Base-by-base conservation (phyloP, 1,284 basidiomycete genomes). In the Ustanciosporium gigantosporum region DNA sequence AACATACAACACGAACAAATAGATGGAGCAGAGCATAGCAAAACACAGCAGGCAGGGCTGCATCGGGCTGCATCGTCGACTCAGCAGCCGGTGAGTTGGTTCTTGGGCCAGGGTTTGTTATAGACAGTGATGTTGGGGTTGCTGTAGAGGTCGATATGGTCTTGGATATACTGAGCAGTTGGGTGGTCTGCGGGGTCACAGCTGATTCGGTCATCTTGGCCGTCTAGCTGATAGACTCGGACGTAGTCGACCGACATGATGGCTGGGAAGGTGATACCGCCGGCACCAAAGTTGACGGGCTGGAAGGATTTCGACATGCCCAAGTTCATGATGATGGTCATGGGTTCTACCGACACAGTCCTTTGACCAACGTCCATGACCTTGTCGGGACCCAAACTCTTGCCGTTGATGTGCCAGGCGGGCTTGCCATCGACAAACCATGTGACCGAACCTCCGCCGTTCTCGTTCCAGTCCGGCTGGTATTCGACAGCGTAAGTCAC, bases 401-500 rank as follows among this genome's bases (percentile, higher is more conserved):
- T 47, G 3, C 56, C 62, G 2, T 47, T 59, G 35, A 77, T 50
- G 4, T 60, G 65, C 73, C 73, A 76, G 8, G 75, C 50, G 7
- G 68, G 56, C 46, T 67, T 62, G 23, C 76, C 73, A 25, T 71
- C 66, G 16, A 76, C 49, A 41, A 70, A 76, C 60, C 70, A 77
- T 1, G 64, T 69, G 21, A 73, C 50, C 7, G 60, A 66, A 4
- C 77, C 77, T 5, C 52, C 46, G 13, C 70, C 75, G 11, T 56
- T 43, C 24, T 58, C 53, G 16, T 74, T 49, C 56, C 52, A 74
- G 39, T 75, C 74, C 2, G 78, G 78, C 6, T 56, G 50, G 43
- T 74, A 78, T 44, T 78, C 77, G 21, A 78, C 58, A 31, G 74
- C 78, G 23, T 72, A 72, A 2, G 50, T 66, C 13, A 66, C 37